Evolutionary conservation across 768 basidiomycete species (phyloP), one percentile per base, ranked within the genome.

Genomic region (Termitomyces sp.): DNA sequence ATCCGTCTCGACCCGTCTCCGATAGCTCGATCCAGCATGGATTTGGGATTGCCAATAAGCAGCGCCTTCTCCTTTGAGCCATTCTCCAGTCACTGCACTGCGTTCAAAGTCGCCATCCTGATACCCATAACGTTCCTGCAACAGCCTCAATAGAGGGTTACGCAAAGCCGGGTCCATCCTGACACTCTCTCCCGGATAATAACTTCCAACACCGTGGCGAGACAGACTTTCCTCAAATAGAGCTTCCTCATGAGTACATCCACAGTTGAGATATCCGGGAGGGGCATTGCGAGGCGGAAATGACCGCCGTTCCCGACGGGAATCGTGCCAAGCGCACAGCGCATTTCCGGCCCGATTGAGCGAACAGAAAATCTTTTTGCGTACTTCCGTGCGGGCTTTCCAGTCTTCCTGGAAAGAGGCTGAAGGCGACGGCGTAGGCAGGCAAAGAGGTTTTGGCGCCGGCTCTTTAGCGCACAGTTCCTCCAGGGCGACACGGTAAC

Each of bases 261-360:
- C 90, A 62, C 90, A 93, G 74, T 93, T 93, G 54, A 93, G 82
- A 61, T 79, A 78, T 10, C 88, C 87, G 0, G 77, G 72, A 10
- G 90, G 90, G 5, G 90, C 91, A 75, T 86, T 86, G 45, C 90
- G 83, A 10, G 91, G 89, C 3, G 90, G 88, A 62, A 79, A 83
- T 0, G 77, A 77, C 9, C 91, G 81, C 30, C 91, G 84, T 70
- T 93, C 90, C 28, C 90, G 83, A 45, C 90, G 78, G 2, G 90
- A 90, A 68, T 93, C 91, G 64, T 93, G 90, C 90, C 90, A 93
- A 3, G 91, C 85, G 66, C 90, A 93, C 35, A 93, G 79, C 1
- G 90, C 90, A 61, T 93, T 93, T 32, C 91, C 91, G 0, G 90
- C 90, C 49, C 91, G 83, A 69, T 93, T 93, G 30, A 89, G 74